Evolutionary conservation across 805 yeast species (phyloP), one percentile per base, ranked within the genome.

Genomic region (Yarrowia phangngaensis): DNA sequence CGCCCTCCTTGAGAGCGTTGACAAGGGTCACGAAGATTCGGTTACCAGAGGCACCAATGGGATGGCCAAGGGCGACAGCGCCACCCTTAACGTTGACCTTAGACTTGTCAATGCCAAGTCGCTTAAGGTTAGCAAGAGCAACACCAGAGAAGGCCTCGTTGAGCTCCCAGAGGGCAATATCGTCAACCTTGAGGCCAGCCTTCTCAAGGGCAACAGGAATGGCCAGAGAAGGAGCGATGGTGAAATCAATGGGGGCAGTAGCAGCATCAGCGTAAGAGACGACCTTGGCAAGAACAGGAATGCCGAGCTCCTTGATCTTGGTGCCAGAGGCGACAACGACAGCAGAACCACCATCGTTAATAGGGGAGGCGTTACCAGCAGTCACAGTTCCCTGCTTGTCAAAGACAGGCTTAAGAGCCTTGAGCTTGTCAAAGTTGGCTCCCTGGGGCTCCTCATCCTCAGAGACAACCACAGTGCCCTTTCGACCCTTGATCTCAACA

Each of bases 91-190:
- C 86, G 64, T 88, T 88, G 45, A 89, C 76, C 69, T 85, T 87
- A 38, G 75, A 74, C 50, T 87, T 66, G 54, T 72, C 71, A 53
- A 84, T 73, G 28, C 80, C 78, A 54, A 78, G 73, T 52, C 83
- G 67, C 69, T 82, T 76, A 51, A 81, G 73, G 68, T 88, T 88
- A 45, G 95, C 95, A 57, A 88, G 64, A 11, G 95, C 95, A 52
- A 89, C 97, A 51, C 85, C 96, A 7, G 96, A 76, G 68, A 89
- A 89, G n/a, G 97, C 97, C 71, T 90, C 97, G 68, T 90, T 89
- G 64, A 89, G 77, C 71, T 89, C 97, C 63, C 80, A 89, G 65
- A 70, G 84, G 63, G 89, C 94, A 55, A 89, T 78, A 53, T 84
- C 81, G 40, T 74, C 75, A 34, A 73, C 62, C 3, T 74, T 50